phyloP scores from a whole-genome alignment of 352 stramenopile genomes.

The Phytophthora parvispora region DNA sequence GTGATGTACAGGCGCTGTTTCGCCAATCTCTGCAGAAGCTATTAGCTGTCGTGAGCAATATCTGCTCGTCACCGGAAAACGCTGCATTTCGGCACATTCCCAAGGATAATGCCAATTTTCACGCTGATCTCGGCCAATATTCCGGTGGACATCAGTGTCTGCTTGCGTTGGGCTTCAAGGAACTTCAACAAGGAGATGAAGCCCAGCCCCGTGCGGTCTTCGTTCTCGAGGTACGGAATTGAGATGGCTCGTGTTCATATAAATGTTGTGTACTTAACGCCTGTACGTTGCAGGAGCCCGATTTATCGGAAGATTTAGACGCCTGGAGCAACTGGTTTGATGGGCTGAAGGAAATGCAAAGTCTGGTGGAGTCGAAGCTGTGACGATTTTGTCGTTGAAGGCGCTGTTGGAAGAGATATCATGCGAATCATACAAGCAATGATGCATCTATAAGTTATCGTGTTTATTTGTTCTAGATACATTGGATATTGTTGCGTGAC shows the following conservation, averaged over 20 bases:
- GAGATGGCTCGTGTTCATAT: neutral
- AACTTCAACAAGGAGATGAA: slow-evolving; percentile 59
- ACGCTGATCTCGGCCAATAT: slow-evolving; percentile 74
- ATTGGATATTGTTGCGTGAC: slow-evolving; percentile 61
- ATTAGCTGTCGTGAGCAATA: slow-evolving; percentile 62
- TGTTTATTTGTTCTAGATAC: slow-evolving; percentile 45
- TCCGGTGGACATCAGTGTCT: slow-evolving; percentile 69
- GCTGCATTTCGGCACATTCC: slow-evolving; percentile 76
- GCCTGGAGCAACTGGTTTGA: slow-evolving; percentile 89
- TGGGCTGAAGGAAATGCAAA: slow-evolving; percentile 72
- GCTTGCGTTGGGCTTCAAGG: slow-evolving; percentile 78
- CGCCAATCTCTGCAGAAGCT: slow-evolving; percentile 62
- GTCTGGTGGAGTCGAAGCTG: slow-evolving; percentile 48
- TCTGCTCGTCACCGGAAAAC: slow-evolving; percentile 81
- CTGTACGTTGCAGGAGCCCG: slow-evolving; percentile 65
- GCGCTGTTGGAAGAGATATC: neutral
- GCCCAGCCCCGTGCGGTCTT: slow-evolving; percentile 55
- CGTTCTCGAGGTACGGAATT: slow-evolving; percentile 62
- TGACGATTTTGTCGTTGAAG: slow-evolving; percentile 11
- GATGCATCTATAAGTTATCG: neutral
- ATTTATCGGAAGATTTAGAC: slow-evolving; percentile 80
- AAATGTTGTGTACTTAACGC: no score
- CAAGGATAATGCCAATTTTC: slow-evolving; percentile 78
- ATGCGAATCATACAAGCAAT: neutral
- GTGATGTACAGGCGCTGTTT: slow-evolving; percentile 37